Evolutionary conservation across 495 filamentous ascomycete species (phyloP), one percentile per base, ranked within the genome.

Genomic region (Pyronema domesticum): DNA sequence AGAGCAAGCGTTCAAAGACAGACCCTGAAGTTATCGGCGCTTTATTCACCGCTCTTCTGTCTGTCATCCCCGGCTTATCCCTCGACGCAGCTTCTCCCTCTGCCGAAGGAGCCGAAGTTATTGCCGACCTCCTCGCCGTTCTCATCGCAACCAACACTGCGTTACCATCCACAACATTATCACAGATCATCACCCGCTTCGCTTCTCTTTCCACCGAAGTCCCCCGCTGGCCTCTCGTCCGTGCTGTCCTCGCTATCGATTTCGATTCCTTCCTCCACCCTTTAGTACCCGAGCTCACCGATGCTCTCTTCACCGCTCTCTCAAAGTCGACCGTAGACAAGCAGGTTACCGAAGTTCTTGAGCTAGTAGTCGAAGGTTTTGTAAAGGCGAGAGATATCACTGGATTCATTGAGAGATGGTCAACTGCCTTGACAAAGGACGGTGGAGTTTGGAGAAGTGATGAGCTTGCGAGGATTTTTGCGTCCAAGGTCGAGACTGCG

Each of bases 251-350:
- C 9, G 55, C 36, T 34, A 42, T 62, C 34, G 63, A 65, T 44
- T 65, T 62, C 55, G 63, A 65, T 18, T 52, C 60, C 19, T 65
- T 65, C 19, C 54, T 65, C 43, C 59, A 55, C 14, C 34, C 51
- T 1, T 53, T 45, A 23, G 63, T 52, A 18, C 44, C 59, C 19
- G 8, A 7, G 2, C 59, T 62, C 46, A 37, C 34, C 30, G 39
- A n/a, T 9, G 50, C 54, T 1, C 61, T 64, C 19, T 58, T 57
- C 13, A 37, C 40, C 7, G 18, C 52, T 3, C 48, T 64, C 17
- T 56, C 54, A 1, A 49, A 34, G 8, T 35, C 30, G 34, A 3
- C 14, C 1, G 18, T 15, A 0, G 47, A 37, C 15, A n/a, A 53
- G 30, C 34, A 50, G n/a, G 51, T 57, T 1, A 18, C 46, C 37